Base-by-base conservation (phyloP, 2,329 filamentous ascomycete genomes). In the Immersiporthe knoxdaviesiana region DNA sequence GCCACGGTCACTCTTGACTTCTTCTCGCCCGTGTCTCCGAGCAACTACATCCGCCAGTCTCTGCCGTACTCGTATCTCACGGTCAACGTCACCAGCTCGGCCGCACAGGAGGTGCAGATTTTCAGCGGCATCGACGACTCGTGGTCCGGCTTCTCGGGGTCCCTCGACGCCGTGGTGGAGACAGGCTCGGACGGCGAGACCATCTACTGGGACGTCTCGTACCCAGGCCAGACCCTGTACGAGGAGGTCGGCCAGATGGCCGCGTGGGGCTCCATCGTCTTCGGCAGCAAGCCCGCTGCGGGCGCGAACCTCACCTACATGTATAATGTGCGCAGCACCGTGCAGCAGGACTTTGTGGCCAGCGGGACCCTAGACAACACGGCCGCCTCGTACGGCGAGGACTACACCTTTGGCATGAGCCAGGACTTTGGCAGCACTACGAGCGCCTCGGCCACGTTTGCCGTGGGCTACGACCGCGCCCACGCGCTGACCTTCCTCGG, bases 41-140 rank as follows among this genome's bases (percentile, higher is more conserved):
- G 71, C n/a, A 74, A 79, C 65, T 79, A 77, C 68, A 65, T 74
- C 18, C 72, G 76, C 16, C 78, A 79, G 67, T 78, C 76, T 11
- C 70, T 80, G n/a, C 78, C 78, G 32, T 79, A 78, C 35, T 77
- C 74, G 44, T 77, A 79, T 65, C 68, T 79, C 58, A 77, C 74
- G 1, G 73, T 77, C n/a, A 72, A 70, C 47, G 74, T 72, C 16
- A 72, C 67, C 16, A 69, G 68, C 41, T n/a, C 32, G 10, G 16
- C 27, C 14, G 63, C 52, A 2, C 60, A 58, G 14, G 65, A 69
- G 1, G 71, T 79, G 11, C 74, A 79, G 64, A 71, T 80, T n/a
- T 75, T 78, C 62, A 75, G 72, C 39, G 78, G 74, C n/a, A 76
- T 79, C 32, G 77, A 79, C 68, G 73, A 76, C 14, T 75, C 74